phyloP scores from a whole-genome alignment of 2,329 filamentous ascomycete species.

The Phyllosticta citriasiana region DNA sequence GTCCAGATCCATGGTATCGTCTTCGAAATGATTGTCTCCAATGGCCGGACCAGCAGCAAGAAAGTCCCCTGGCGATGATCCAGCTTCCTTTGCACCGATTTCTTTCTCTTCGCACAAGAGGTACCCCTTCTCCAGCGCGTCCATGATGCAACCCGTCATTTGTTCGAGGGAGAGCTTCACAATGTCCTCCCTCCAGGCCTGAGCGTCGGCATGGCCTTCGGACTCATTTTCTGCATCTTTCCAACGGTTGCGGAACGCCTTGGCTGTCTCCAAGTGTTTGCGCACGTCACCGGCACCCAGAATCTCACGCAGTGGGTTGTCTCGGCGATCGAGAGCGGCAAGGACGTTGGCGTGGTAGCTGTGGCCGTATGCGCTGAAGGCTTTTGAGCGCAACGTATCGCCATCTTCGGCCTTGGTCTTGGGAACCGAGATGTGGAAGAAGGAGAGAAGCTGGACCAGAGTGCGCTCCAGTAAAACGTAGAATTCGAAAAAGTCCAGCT shows the following conservation, averaged over 20 bases:
- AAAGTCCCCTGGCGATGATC: not conserved
- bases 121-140: conserved; percentile 6
- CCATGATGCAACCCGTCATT: conserved; percentile 3
- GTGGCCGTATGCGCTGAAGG: conserved; percentile 26
- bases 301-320: conserved; percentile 46
- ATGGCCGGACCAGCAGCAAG: not conserved
- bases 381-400: conserved; percentile 15
- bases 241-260: conserved; percentile 63
- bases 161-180: not conserved
- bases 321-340: conserved; percentile 46
- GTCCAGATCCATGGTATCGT: conserved; percentile 14
- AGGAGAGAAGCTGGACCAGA: conserved; percentile 54
- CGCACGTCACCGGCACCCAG: conserved; percentile 48
- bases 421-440: conserved; percentile 49
- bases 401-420: not conserved
- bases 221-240: conserved; percentile 51
- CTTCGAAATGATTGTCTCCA: not conserved
- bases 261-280: conserved; percentile 53
- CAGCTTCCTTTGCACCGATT: not conserved
- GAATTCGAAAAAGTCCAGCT: conserved; percentile 69
- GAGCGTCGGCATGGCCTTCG: not conserved
- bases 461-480: conserved; percentile 64
- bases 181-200: conserved; percentile 2
- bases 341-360: conserved; percentile 63
- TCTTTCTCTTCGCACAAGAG: not conserved